Evolutionary conservation across 148 eudicot genomes (phyloP).

Genomic region (Oxyria digyna): DNA sequence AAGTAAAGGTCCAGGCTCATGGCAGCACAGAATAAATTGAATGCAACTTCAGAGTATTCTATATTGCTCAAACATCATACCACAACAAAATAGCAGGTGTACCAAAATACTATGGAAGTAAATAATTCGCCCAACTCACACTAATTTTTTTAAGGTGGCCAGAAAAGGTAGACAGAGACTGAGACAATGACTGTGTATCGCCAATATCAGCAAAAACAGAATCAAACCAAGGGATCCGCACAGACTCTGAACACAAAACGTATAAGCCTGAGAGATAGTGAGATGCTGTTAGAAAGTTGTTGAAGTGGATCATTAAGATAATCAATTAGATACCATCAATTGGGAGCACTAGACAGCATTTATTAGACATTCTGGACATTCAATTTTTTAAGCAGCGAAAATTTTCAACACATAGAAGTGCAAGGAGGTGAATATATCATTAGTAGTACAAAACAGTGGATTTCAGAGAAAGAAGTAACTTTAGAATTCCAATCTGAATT

Average conservation of each 20-base stretch:
- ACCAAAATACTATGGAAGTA: not conserved
- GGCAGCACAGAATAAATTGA: not conserved
- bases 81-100: not conserved
- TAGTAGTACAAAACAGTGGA: not conserved
- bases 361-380: not conserved
- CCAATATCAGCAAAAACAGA: constrained; percentile 94
- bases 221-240: constrained; percentile 83
- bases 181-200: constrained; percentile 90
- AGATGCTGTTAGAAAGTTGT: constrained; percentile 5
- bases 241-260: constrained; percentile 78
- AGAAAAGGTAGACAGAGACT: constrained; percentile 92
- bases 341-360: not conserved
- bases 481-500: not conserved
- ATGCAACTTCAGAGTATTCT: not conserved
- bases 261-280: constrained; percentile 47
- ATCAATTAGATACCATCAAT: not conserved
- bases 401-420: not conserved
- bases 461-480: not conserved
- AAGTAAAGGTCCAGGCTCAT: not conserved
- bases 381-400: not conserved
- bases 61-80: not conserved
- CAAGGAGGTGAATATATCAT: not conserved
- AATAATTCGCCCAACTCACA: constrained; percentile 36
- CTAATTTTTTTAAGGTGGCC: constrained; percentile 93
- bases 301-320: not conserved